Evolutionary conservation across 177 flowering plant genomes (phyloP), one percentile per base, ranked within the genome.

Genomic region (Telopea speciosissima): DNA sequence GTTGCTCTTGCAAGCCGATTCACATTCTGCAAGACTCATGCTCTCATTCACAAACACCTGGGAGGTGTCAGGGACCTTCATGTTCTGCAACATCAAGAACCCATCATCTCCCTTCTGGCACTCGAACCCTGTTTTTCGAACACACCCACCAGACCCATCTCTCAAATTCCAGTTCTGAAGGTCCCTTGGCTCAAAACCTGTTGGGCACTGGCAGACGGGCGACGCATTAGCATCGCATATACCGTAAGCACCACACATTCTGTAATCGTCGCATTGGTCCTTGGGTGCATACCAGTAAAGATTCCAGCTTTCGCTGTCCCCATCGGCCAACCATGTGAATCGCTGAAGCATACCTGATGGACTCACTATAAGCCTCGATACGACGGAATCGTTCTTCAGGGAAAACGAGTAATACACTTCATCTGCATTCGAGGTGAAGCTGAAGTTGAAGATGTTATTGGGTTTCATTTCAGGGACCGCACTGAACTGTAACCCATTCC

Each of bases 51-150:
- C 24, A 59, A 56, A 68, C 36, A 62, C 2, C 1, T 36, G 0
- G 24, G 60, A 24, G 0, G 60, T 60, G 28, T 83, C 83, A 0
- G 85, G 85, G 71, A 78, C 2, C 66, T 78, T 82, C 17, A 73
- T 7, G 19, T 40, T 58, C 1, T 13, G 26, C 19, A 59, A 11
- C 8, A n/a, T 61, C 2, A 62, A 2, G 71, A 78, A 81, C n/a
- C 63, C 63, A 21, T 75, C 79, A 36, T 36, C 40, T 22, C 73
- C 66, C 1, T 62, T 66, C 5, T n/a, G 21, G 21, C 81, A 79
- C 5, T 66, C 36, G 58, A 67, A 52, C 0, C 1, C 3, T 3
- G 24, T 44, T 23, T 49, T 52, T 24, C 70, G 8, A 17, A 75
- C 45, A 25, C 84, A 81, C 1, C 84, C 84, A 17, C 28, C 68